Evolutionary conservation across 345 rosid species (phyloP).

Genomic region (Rhizophora apiculata): DNA sequence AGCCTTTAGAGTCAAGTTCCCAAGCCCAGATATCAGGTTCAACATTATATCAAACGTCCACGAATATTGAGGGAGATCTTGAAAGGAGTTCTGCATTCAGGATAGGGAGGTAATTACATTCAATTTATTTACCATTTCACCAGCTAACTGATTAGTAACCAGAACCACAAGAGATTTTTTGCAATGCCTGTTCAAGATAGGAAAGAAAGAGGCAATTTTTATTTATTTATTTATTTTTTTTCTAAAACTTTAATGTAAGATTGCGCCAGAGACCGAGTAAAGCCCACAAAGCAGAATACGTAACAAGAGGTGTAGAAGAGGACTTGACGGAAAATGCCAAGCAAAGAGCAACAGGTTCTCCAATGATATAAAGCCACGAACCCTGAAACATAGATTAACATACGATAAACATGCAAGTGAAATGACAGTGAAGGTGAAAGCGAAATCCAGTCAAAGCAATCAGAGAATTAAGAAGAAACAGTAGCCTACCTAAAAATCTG

Average conservation of each 20-base stretch:
- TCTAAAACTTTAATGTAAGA: no score
- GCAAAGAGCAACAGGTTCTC: constrained; percentile 92
- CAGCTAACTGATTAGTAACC: background rate
- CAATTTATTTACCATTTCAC: no score
- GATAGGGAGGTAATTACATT: constrained; percentile 1
- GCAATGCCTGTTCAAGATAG: no score
- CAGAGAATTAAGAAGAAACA: background rate
- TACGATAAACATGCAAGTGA: background rate
- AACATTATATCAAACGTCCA: no score
- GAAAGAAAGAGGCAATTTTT: no score
- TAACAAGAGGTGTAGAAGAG: constrained; percentile 8
- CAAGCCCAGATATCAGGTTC: no score
- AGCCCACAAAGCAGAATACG: background rate
- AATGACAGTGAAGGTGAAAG: background rate
- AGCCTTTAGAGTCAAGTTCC: background rate
- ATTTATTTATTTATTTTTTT: no score
- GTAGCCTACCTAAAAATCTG: constrained; percentile 84
- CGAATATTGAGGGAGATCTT: constrained; percentile 58
- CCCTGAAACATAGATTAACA: constrained; percentile 56
- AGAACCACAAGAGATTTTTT: no score
- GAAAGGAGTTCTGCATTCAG: constrained; percentile 71
- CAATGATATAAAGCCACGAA: constrained; percentile 96
- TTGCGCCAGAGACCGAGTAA: no score
- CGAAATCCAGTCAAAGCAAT: constrained; percentile 1
- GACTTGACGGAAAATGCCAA: constrained; percentile 65